These are phyloP conservation scores for Chernovozyma sophiae-reginae DNA, from an alignment of 1,139 yeast genomes.

Conservation along the genomic window DNA sequence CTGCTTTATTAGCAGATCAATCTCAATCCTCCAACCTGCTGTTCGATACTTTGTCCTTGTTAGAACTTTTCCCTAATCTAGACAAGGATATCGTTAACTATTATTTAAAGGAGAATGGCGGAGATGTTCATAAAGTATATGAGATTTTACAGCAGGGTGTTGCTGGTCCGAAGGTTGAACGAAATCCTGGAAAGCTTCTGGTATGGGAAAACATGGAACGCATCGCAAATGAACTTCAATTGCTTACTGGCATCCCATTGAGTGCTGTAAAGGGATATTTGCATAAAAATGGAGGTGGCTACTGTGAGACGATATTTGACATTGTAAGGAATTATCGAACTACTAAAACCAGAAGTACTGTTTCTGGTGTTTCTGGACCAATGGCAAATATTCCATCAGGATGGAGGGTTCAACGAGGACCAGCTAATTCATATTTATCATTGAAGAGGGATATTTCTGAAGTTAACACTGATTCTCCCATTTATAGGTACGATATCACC, in stretches of 20 bases:
- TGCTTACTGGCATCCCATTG: neutral
- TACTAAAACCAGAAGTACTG: neutral
- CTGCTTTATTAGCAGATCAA: neutral
- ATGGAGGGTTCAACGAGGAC: slow-evolving; percentile 22
- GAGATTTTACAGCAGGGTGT: neutral
- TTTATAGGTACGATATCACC: slow-evolving; percentile 10
- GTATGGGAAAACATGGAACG: neutral
- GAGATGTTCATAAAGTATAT: neutral
- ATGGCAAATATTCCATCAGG: slow-evolving; percentile 10
- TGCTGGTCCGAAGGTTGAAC: neutral
- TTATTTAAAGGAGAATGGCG: neutral
- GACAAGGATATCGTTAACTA: neutral
- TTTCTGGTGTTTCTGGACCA: neutral
- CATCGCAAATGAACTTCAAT: neutral
- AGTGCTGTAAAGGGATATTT: neutral
- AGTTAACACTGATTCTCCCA: neutral
- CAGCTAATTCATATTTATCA: neutral
- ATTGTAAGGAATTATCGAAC: neutral
- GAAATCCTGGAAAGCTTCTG: neutral
- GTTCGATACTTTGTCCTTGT: neutral
- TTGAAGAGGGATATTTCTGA: neutral
- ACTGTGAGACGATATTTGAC: neutral
- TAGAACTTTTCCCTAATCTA: neutral
- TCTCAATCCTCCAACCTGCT: neutral
- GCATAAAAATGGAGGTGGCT: neutral